Evolutionary conservation across 768 basidiomycete genomes (phyloP), one percentile per base, ranked within the genome.

Genomic region (Podaxis sp.): DNA sequence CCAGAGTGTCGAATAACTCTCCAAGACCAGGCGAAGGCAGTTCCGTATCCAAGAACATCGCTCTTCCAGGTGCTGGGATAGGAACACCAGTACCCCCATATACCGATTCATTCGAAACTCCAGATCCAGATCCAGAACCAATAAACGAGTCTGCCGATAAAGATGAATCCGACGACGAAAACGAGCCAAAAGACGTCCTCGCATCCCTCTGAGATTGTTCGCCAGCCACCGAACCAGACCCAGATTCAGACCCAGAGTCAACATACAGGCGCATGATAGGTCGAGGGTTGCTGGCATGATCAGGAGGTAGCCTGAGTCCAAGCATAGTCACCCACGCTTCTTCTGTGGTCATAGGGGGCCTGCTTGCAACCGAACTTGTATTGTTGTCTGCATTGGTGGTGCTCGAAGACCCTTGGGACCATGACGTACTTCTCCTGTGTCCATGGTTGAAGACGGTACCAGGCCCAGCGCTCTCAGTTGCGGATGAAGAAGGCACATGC

Each of bases 11-110:
- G 30, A 62, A 62, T 22, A 62, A 22, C 33, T 36, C 46, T 15
- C 54, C 61, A 50, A 62, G 55, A 30, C 61, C 61, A 15, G 61
- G 61, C 17, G 61, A 62, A 41, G 61, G 61, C 12, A 62, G 30
- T 22, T 62, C 51, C 8, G 61, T 56, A 40, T 62, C 54, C 54
- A 62, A 56, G 33, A 62, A 62, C 61, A 62, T 56, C n/a, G 33
- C 38, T 26, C 55, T 22, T 10, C 24, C 22, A 33, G 50, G 24
- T 15, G 49, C 6, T 28, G 20, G 15, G 13, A 44, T 20, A 15
- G 50, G 37, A 13, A 17, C 37, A 22, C 4, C 15, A 26, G 15
- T 20, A n/a, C 49, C 17, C 1, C 59, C 26, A 41, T 40, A 53
- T 38, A 40, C 49, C 8, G 58, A 52, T 17, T 8, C 36, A 26